Percentiles rank a stretch among this genome's conserved stretches.
phyloP scores from a whole-genome alignment of 148 eudicot species.

The Vaccinium myrtillus region DNA sequence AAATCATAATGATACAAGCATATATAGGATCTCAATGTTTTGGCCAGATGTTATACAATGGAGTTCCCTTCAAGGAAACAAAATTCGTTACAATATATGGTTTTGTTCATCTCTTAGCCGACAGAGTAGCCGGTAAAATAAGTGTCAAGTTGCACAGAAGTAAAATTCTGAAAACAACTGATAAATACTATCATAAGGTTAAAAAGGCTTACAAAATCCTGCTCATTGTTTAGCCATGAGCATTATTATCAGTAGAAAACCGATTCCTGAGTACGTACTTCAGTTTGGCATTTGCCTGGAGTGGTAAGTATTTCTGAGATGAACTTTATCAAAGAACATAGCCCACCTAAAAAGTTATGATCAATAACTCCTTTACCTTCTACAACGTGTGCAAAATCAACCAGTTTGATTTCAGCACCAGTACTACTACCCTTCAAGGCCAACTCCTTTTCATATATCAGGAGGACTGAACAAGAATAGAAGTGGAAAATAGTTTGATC shows the following conservation, averaged over 20 bases:
- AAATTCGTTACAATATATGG: neutral
- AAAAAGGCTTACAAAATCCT: neutral
- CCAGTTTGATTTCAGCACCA: conserved; percentile 58
- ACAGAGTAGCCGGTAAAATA: neutral
- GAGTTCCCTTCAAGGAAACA: neutral
- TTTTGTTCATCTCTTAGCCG: neutral
- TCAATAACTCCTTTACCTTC: conserved; percentile 77
- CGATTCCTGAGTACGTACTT: conserved; percentile 12
- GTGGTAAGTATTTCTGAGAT: conserved; percentile 45
- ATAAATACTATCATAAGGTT: neutral
- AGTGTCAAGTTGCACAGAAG: neutral
- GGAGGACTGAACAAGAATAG: conserved; percentile 60
- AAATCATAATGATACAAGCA: neutral
- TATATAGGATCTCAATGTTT: neutral
- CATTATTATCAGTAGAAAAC: neutral
- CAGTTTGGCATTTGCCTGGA: conserved; percentile 35
- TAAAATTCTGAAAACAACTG: neutral
- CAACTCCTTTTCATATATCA: conserved; percentile 56
- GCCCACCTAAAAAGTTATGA: conserved; percentile 93
- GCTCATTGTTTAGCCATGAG: neutral
- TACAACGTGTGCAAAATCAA: conserved; percentile 29
- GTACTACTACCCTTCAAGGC: conserved; percentile 31
- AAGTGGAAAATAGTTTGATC: conserved; percentile 80
- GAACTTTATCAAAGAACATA: conserved; percentile 82
- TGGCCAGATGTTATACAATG: neutral